Conservation (phyloP, 2,329 filamentous ascomycete genomes). For the Biscogniauxia marginata region DNA sequence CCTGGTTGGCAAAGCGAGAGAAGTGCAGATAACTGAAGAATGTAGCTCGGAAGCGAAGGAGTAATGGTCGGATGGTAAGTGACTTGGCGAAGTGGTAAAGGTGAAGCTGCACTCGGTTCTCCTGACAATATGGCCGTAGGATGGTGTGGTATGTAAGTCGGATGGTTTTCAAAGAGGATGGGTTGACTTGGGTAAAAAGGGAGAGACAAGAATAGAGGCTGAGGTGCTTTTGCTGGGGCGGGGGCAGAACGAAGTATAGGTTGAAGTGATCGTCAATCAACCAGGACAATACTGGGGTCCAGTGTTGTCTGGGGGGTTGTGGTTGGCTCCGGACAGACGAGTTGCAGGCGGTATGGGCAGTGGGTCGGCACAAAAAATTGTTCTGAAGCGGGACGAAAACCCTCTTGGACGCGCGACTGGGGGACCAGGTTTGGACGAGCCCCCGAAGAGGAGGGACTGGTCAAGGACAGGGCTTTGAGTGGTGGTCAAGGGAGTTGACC, state of each 20-base stretch:
- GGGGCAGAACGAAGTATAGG: constrained; percentile 20
- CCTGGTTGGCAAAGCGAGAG: constrained; percentile 2
- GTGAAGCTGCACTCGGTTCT: constrained; percentile 19
- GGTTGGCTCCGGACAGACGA: background rate
- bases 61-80: constrained; percentile 16
- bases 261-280: constrained; percentile 33
- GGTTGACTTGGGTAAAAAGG: constrained; percentile 23
- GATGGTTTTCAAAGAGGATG: constrained; percentile 16
- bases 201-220: constrained; percentile 20
- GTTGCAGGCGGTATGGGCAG: background rate
- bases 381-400: background rate
- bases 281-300: constrained; percentile 21
- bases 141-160: constrained; percentile 22
- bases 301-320: background rate
- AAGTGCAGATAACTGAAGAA: background rate
- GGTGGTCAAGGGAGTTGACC: background rate
- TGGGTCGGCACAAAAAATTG: background rate
- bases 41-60: constrained; percentile 11
- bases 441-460: background rate
- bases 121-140: constrained; percentile 12
- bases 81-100: constrained; percentile 18
- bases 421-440: background rate
- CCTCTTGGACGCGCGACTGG: background rate
- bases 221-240: constrained; percentile 5
- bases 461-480: background rate